Percentiles rank a stretch among this genome's conserved stretches.
Evolutionary conservation across 306 rosid genomes (phyloP).

Genomic region (Quercus aquifolioides): DNA sequence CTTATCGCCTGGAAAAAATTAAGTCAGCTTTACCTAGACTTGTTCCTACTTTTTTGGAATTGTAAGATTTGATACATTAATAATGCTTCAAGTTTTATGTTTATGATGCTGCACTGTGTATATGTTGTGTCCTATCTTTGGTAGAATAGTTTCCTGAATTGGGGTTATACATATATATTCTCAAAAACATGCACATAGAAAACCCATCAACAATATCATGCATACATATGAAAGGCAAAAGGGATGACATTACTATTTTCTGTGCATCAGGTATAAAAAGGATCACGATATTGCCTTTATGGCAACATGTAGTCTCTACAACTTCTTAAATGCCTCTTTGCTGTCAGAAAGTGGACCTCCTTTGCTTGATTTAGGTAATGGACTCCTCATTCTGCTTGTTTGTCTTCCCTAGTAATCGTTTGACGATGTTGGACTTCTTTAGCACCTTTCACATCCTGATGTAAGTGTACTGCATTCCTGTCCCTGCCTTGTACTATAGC

Average conservation of each 20-base stretch:
- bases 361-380: conserved; percentile 87
- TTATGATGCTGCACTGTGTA: conserved; percentile 1
- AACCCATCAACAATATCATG: conserved; percentile 4
- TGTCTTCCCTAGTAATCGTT: background rate
- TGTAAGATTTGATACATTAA: conserved; percentile 53
- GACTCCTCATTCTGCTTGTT: conserved; percentile 11
- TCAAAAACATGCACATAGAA: background rate
- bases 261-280: conserved; percentile 64
- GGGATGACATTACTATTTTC: conserved; percentile 14
- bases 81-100: conserved; percentile 14
- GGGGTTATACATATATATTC: background rate
- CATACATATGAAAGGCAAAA: background rate
- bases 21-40: conserved; percentile 82
- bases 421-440: background rate
- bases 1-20: conserved; percentile 73
- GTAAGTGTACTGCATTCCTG: too few species aligned
- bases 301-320: conserved; percentile 86
- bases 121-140: conserved; percentile 8
- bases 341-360: conserved; percentile 95
- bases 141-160: conserved; percentile 7
- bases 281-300: conserved; percentile 76
- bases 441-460: background rate
- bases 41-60: conserved; percentile 83
- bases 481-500: background rate
- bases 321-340: conserved; percentile 72